These are phyloP conservation scores for Lactuca saligna DNA, from an alignment of 129 eudicot species.

Conservation along the genomic window DNA sequence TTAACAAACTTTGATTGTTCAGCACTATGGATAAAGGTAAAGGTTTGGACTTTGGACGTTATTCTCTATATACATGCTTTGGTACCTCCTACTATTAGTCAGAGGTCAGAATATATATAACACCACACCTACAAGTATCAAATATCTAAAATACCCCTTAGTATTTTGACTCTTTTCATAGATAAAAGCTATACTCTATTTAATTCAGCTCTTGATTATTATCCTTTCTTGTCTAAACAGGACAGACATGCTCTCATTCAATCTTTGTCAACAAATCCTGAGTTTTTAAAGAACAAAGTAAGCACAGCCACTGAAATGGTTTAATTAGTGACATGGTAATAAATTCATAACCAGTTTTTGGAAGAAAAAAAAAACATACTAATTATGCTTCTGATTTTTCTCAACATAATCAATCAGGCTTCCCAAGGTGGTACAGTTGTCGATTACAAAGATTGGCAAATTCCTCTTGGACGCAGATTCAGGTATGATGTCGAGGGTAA, in stretches of 20 bases:
- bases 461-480: slow-evolving; percentile 99
- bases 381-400: not conserved
- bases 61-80: too few species aligned
- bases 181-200: not conserved
- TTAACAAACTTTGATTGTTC: slow-evolving; percentile 95
- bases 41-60: too few species aligned
- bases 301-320: slow-evolving; percentile 36
- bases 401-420: slow-evolving; percentile 45
- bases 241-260: slow-evolving; percentile 78
- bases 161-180: too few species aligned
- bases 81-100: too few species aligned
- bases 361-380: not conserved
- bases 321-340: not conserved
- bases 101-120: too few species aligned
- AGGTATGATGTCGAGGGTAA: slow-evolving; percentile 46
- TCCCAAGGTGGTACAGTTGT: slow-evolving; percentile 76
- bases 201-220: not conserved
- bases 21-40: slow-evolving; percentile 92
- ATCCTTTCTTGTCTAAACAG: slow-evolving; percentile 46
- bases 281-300: slow-evolving; percentile 86
- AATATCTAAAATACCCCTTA: not conserved
- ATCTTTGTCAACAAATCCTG: slow-evolving; percentile 89
- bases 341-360: too few species aligned
- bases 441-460: slow-evolving; percentile 99
- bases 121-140: not conserved